Evolutionary conservation across 1,139 yeast genomes (phyloP).

Genomic region (Barnettozyma hawaiiensis): DNA sequence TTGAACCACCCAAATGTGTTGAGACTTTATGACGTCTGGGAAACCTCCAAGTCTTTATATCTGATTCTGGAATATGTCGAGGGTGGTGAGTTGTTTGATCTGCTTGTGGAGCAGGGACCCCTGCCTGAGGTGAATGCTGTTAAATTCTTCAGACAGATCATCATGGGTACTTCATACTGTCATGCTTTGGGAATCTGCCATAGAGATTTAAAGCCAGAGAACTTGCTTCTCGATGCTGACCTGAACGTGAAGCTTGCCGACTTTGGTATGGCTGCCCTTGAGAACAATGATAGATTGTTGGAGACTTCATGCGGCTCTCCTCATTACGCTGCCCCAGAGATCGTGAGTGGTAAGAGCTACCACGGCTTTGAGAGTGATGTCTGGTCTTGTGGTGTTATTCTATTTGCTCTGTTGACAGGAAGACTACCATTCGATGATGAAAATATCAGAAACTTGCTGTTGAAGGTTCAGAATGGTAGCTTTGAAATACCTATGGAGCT

Average conservation of each 20-base stretch:
- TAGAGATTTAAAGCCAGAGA: slow-evolving; percentile 78
- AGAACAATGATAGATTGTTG: slow-evolving; percentile 60
- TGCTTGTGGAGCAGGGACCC: slow-evolving; percentile 75
- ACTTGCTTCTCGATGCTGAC: slow-evolving; percentile 58
- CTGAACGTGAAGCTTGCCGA: slow-evolving; percentile 74
- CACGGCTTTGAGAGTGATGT: slow-evolving; percentile 83
- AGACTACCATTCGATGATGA: slow-evolving; percentile 81
- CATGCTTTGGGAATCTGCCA: slow-evolving; percentile 79
- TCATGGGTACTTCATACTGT: slow-evolving; percentile 75
- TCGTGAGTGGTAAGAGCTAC: slow-evolving; percentile 69
- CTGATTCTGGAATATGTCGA: slow-evolving; percentile 75
- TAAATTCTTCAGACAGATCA: slow-evolving; percentile 67
- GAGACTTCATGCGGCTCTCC: slow-evolving; percentile 86
- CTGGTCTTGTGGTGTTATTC: slow-evolving; percentile 82
- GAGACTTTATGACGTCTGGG: slow-evolving; percentile 79
- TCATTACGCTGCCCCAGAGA: slow-evolving; percentile 85
- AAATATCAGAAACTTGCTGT: slow-evolving; percentile 59
- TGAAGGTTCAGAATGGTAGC: slow-evolving; percentile 71
- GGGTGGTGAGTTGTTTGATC: slow-evolving; percentile 77
- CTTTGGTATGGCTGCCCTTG: slow-evolving; percentile 85
- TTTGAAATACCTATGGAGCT: slow-evolving; percentile 69
- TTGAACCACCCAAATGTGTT: slow-evolving; percentile 72
- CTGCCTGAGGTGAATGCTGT: slow-evolving; percentile 71
- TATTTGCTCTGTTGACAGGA: slow-evolving; percentile 73
- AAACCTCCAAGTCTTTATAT: slow-evolving; percentile 68